Evolutionary conservation across 768 basidiomycete species (phyloP).

Genomic region (Lactifluus hygrophoroides): DNA sequence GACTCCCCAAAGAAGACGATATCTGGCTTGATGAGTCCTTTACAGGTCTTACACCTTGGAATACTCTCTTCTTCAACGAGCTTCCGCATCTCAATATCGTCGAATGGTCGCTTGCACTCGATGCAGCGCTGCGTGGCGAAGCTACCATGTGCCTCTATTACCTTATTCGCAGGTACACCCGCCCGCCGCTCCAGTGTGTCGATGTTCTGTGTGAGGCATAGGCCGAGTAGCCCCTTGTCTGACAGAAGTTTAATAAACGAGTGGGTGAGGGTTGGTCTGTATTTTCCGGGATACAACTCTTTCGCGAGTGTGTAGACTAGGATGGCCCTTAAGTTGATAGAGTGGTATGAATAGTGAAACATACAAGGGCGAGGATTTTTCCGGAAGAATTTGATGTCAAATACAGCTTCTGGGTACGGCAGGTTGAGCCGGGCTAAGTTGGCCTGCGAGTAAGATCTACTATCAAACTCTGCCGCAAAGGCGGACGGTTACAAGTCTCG

Average conservation of each 20-base stretch:
- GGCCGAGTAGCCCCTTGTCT: conserved; percentile 58
- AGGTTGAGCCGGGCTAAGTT: conserved; percentile 70
- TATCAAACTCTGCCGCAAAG: neutral
- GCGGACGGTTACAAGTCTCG: neutral
- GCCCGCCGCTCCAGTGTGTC: conserved; percentile 86
- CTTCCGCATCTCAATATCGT: conserved; percentile 58
- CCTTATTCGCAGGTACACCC: conserved; percentile 60
- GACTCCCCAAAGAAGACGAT: conserved; percentile 90
- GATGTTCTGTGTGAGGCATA: conserved; percentile 86
- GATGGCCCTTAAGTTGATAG: neutral
- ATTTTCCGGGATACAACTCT: conserved; percentile 87
- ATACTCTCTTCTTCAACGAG: conserved; percentile 54
- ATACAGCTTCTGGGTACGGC: conserved; percentile 94
- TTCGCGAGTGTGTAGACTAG: conserved; percentile 84
- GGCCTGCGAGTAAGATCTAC: conserved; percentile 36
- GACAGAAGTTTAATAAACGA: conserved; percentile 81
- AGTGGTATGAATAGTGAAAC: conserved; percentile 18
- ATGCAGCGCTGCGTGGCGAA: conserved; percentile 86
- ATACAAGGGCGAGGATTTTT: conserved; percentile 71
- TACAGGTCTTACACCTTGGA: conserved; percentile 59
- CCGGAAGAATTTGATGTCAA: conserved; percentile 83
- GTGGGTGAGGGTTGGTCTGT: conserved; percentile 82
- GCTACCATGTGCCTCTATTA: conserved; percentile 94
- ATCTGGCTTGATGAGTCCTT: conserved; percentile 82
- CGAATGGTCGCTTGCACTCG: conserved; percentile 51